Evolutionary conservation across 208 protist genomes (phyloP), one percentile per base, ranked within the genome.

Genomic region (Acanthamoeba culbertsoni): DNA sequence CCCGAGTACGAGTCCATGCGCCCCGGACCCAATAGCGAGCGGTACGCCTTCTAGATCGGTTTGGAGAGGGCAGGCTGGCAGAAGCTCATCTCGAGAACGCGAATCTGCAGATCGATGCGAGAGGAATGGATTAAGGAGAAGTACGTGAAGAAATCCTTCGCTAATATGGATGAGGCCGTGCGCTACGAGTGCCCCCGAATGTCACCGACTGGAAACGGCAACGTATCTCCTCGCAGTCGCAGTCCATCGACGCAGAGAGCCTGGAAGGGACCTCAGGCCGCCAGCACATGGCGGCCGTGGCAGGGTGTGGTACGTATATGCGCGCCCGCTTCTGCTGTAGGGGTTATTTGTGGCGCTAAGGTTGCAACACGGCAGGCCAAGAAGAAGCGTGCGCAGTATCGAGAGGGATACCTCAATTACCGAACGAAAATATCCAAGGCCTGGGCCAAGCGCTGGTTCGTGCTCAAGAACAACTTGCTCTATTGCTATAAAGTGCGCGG

Each of bases 81-180:
- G 51, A 14, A 59, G 51, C 14, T 23, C 14, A 59, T 59, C 51
- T 59, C 51, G n/a, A n/a, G n/a, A 59, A 14, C 51, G 16, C 14
- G 23, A 59, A 14, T 59, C 51, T 59, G 14, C 63, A 92, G 86
- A 48, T 45, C 63, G 7, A 71, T 16, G 31, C 71, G 48, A 68
- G 86, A 92, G 62, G 86, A 92, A 26, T 92, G 86, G 86, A 92
- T 46, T 14, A 71, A 59, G 28, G 23, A 57, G 2, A 92, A 92
- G 86, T 77, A 92, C 37, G 43, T 92, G 31, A 77, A 92, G 86
- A 92, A 92, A 26, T 40, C 63, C 33, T 92, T 92, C n/a, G 55
- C 62, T 4, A 92, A 92, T 33, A 16, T 62, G 40, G 35, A 2
- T 2, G 43, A 55, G 71, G 37, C 53, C 1, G 43, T 43, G 5